A percentile compares a stretch with the other conserved stretches of the same genome.
These are phyloP conservation scores for Wickerhamomyces bovis DNA, from an alignment of 805 yeast genomes.

Conservation along the genomic window DNA sequence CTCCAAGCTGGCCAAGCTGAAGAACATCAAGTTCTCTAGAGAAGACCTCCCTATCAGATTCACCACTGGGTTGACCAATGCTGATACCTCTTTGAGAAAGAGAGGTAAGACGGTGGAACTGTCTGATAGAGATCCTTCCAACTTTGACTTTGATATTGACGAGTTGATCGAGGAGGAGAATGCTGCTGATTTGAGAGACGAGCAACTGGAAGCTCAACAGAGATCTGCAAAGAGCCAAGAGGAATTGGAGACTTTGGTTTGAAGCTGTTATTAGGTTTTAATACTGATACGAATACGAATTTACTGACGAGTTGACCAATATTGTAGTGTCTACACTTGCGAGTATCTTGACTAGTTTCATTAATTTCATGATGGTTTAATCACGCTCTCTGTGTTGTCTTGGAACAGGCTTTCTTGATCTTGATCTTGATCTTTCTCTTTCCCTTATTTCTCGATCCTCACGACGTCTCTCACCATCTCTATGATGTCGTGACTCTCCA, in stretches of 20 bases:
- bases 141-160: constrained; percentile 24
- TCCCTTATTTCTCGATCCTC: neutral
- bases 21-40: constrained; percentile 12
- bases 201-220: constrained; percentile 7
- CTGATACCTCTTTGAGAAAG: constrained; percentile 7
- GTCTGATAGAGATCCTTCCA: constrained; percentile 15
- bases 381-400: neutral
- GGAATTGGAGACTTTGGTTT: constrained; percentile 20
- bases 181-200: constrained; percentile 12
- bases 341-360: no score
- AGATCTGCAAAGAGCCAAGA: constrained; percentile 13
- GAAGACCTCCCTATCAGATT: constrained; percentile 21
- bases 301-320: neutral
- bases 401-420: neutral
- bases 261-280: no score
- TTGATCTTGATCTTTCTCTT: no score
- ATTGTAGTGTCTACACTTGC: no score
- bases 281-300: neutral
- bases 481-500: neutral
- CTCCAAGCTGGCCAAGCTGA: constrained; percentile 9
- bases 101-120: constrained; percentile 13
- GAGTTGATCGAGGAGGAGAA: constrained; percentile 19
- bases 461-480: neutral
- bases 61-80: constrained; percentile 1
- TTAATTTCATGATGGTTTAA: neutral